A percentile compares a stretch with the other conserved stretches of the same genome.
phyloP scores from a whole-genome alignment of 2,329 filamentous ascomycete genomes.

The Botrytis porri region DNA sequence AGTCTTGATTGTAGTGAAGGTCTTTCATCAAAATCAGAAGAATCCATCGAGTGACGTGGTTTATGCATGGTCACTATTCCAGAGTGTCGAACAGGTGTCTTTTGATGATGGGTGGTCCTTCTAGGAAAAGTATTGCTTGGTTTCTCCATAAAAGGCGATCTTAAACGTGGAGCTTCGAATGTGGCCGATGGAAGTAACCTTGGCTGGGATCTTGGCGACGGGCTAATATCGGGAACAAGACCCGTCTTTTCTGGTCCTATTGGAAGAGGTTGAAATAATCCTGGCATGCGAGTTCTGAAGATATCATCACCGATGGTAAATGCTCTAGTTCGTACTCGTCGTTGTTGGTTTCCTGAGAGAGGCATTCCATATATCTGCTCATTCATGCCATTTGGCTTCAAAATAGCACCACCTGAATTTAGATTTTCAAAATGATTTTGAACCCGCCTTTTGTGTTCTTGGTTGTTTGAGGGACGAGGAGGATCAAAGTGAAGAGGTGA shows the following conservation, averaged over 20 bases:
- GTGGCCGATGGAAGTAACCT: constrained; percentile 38
- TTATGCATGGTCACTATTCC: constrained; percentile 59
- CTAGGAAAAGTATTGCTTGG: constrained; percentile 61
- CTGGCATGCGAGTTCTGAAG: constrained; percentile 25
- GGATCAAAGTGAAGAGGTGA: constrained; percentile 35
- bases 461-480: constrained; percentile 30
- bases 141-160: constrained; percentile 55
- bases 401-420: constrained; percentile 29
- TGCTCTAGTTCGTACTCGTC: constrained; percentile 37
- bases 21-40: constrained; percentile 35
- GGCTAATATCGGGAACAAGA: neutral
- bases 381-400: constrained; percentile 35
- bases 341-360: constrained; percentile 25
- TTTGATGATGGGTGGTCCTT: constrained; percentile 45
- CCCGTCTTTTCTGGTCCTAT: neutral
- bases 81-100: constrained; percentile 40
- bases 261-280: constrained; percentile 27
- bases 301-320: constrained; percentile 38
- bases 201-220: constrained; percentile 27
- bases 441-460: constrained; percentile 37
- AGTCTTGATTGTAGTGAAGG: constrained; percentile 33
- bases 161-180: constrained; percentile 45
- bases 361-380: constrained; percentile 36
- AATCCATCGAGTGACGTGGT: constrained; percentile 38
- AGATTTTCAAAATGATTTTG: constrained; percentile 33